Conservation (phyloP, 148 eudicot species). For the Linanthus parryae region DNA sequence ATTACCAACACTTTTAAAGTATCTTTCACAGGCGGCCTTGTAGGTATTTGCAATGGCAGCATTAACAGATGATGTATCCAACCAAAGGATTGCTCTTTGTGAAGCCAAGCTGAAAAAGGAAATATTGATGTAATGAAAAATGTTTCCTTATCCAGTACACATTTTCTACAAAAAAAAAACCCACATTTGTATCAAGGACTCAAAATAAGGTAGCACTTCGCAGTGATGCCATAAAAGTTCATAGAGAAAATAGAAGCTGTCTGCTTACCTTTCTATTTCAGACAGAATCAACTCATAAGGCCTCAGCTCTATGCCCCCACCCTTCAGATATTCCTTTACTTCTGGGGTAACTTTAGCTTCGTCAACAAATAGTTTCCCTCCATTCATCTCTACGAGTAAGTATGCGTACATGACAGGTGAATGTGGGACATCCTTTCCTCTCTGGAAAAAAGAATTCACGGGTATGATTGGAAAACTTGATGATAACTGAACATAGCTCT, state of each 20-base stretch:
- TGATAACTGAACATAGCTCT: too few relatives aligned
- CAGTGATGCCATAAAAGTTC: neutral
- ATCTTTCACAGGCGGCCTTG: slow-evolving; percentile 41
- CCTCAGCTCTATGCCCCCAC: slow-evolving; percentile 63
- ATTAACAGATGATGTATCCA: slow-evolving; percentile 79
- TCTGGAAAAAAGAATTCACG: slow-evolving; percentile 40
- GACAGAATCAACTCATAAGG: slow-evolving; percentile 80
- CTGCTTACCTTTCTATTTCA: slow-evolving; percentile 64
- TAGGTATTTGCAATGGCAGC: slow-evolving; percentile 79
- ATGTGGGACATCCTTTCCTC: slow-evolving; percentile 92
- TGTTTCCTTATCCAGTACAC: too few relatives aligned
- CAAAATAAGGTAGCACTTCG: neutral
- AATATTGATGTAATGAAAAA: neutral
- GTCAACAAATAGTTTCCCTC: slow-evolving; percentile 71
- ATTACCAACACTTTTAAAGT: slow-evolving; percentile 23
- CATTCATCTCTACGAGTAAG: slow-evolving; percentile 68
- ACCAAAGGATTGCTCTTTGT: slow-evolving; percentile 57
- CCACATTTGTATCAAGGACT: too few relatives aligned
- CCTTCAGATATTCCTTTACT: slow-evolving; percentile 66
- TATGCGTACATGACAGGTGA: slow-evolving; percentile 95
- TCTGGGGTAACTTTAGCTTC: slow-evolving; percentile 60
- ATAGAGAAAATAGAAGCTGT: neutral
- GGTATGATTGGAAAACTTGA: too few relatives aligned
- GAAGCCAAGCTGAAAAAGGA: slow-evolving; percentile 63
- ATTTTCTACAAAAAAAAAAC: too few relatives aligned